phyloP scores from a whole-genome alignment of 805 yeast species.

The Alloascoidea africana region DNA sequence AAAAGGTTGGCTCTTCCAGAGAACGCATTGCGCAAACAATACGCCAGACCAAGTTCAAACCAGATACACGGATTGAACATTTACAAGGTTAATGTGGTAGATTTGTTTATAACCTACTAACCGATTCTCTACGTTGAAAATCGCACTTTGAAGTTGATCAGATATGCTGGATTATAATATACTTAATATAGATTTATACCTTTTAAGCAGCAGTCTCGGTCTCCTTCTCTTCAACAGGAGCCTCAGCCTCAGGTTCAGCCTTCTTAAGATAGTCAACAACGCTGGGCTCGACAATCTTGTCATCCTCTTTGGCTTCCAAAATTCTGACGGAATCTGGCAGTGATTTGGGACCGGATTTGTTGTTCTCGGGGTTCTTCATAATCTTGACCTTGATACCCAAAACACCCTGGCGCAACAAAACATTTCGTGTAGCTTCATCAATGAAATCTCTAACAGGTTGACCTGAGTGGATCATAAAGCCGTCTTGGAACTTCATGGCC shows the following conservation, averaged over 20 bases:
- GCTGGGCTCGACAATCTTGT: conserved; percentile 60
- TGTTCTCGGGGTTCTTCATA: conserved; percentile 94
- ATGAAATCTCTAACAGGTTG: conserved; percentile 99
- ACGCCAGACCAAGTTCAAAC: too few relatives aligned
- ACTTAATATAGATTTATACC: conserved; percentile 2
- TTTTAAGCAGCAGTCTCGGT: conserved; percentile 11
- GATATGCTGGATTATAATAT: background rate
- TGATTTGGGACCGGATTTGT: conserved; percentile 75
- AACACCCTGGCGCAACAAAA: conserved; percentile 99
- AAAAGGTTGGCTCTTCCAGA: too few relatives aligned
- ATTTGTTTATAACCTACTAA: too few relatives aligned
- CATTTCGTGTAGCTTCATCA: conserved; percentile 99
- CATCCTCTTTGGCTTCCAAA: conserved; percentile 91
- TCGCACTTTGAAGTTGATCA: too few relatives aligned
- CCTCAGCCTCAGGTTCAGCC: conserved; percentile 21
- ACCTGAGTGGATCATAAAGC: conserved; percentile 99
- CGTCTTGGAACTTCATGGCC: conserved; percentile 99
- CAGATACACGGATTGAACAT: too few relatives aligned
- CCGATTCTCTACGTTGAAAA: too few relatives aligned
- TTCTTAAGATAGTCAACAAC: conserved; percentile 56
- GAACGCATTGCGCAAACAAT: too few relatives aligned
- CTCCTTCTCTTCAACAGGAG: conserved; percentile 21
- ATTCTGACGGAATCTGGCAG: conserved; percentile 92
- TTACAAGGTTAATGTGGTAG: too few relatives aligned
- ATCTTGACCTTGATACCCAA: conserved; percentile 99